phyloP scores from a whole-genome alignment of 208 protist genomes.

The Naegleria lovaniensis region DNA sequence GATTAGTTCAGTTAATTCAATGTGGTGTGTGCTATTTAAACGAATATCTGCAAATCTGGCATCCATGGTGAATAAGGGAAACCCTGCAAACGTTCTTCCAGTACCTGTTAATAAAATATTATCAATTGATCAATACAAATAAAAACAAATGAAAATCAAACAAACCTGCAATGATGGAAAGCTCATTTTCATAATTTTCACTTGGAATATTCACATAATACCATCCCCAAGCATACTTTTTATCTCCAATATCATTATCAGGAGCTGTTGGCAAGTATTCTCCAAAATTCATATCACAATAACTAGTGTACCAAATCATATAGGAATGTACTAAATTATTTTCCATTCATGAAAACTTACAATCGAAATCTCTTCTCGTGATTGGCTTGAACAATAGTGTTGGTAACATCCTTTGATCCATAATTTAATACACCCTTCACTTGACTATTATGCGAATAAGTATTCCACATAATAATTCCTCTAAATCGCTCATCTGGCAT shows the following conservation, averaged over 20 bases:
- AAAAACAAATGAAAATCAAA: too few species aligned
- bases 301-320: too few species aligned
- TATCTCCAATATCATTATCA: not conserved
- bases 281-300: slow-evolving; percentile 29
- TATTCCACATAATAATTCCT: slow-evolving; percentile 30
- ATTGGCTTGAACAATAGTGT: not conserved
- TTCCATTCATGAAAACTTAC: too few species aligned
- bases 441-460: slow-evolving; percentile 18
- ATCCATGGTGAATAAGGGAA: not conserved
- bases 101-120: not conserved
- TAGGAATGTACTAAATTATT: too few species aligned
- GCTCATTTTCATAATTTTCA: not conserved
- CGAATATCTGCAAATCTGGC: slow-evolving; percentile 21
- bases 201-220: slow-evolving; percentile 16
- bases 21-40: not conserved
- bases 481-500: not conserved
- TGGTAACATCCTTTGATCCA: not conserved
- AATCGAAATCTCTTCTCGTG: slow-evolving; percentile 1
- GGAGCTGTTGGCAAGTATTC: not conserved
- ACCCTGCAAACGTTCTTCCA: not conserved
- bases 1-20: not conserved
- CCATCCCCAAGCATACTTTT: slow-evolving; percentile 31
- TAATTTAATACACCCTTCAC: not conserved
- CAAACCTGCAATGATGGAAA: slow-evolving; percentile 9
- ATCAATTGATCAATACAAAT: too few species aligned